A percentile compares a stretch with the other conserved stretches of the same genome.
Evolutionary conservation across 805 yeast species (phyloP).

Genomic region (Ogataea ganodermae): DNA sequence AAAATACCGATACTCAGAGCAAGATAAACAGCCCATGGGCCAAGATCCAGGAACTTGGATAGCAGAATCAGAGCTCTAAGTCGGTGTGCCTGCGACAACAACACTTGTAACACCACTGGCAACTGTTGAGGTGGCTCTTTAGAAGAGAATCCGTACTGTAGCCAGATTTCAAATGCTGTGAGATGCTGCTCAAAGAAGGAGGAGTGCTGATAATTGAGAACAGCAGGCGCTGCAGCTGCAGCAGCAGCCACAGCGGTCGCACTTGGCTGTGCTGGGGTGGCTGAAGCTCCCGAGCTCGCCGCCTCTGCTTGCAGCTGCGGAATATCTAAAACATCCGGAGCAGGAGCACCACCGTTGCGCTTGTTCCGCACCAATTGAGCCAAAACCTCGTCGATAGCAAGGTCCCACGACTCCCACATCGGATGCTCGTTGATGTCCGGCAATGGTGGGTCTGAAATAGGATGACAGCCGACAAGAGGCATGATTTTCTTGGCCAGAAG

Average conservation of each 20-base stretch:
- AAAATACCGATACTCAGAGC: slow-evolving; percentile 94
- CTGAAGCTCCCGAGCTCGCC: neutral
- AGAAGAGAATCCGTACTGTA: slow-evolving; percentile 82
- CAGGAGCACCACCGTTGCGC: slow-evolving; percentile 24
- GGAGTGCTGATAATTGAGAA: slow-evolving; percentile 75
- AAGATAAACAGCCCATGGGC: slow-evolving; percentile 96
- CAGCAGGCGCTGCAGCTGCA: slow-evolving; percentile 8
- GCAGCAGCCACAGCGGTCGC: slow-evolving; percentile 14
- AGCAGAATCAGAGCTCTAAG: slow-evolving; percentile 82
- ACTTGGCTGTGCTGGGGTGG: slow-evolving; percentile 1
- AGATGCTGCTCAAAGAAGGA: slow-evolving; percentile 94
- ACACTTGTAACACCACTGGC: slow-evolving; percentile 90
- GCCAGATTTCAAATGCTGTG: slow-evolving; percentile 96
- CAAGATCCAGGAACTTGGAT: slow-evolving; percentile 85
- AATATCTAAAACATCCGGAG: slow-evolving; percentile 29
- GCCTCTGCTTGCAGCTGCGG: slow-evolving; percentile 28
- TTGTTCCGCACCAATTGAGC: slow-evolving; percentile 59
- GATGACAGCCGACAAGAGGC: slow-evolving; percentile 92
- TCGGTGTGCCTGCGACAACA: slow-evolving; percentile 91
- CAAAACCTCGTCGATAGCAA: slow-evolving; percentile 92
- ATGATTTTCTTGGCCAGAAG: slow-evolving; percentile 88
- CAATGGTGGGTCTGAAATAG: slow-evolving; percentile 88
- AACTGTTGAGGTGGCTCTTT: slow-evolving; percentile 91
- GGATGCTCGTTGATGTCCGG: slow-evolving; percentile 86
- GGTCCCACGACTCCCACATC: slow-evolving; percentile 98